Percentiles rank a stretch among this genome's conserved stretches.
Conservation (phyloP, 1,284 basidiomycete species). For the Ganoderma leucocontextum region DNA sequence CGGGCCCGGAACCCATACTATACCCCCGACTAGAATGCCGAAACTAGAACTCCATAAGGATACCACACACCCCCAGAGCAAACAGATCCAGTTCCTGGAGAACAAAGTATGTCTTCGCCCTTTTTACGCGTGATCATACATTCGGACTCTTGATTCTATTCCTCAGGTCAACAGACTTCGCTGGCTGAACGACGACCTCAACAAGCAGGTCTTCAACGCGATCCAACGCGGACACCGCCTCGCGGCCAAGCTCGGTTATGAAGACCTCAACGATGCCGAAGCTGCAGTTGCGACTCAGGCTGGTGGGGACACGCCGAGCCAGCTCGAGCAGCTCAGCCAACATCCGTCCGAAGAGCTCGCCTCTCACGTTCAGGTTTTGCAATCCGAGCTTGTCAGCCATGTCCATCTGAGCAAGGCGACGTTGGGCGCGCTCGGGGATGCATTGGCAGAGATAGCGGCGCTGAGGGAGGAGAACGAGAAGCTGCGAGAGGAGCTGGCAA, state of each 20-base stretch:
- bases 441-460: conserved; percentile 22
- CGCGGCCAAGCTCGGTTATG: conserved; percentile 35
- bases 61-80: conserved; percentile 14
- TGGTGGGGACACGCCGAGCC: conserved; percentile 11
- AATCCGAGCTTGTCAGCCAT: conserved; percentile 31
- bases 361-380: conserved; percentile 28
- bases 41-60: conserved; percentile 13
- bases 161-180: conserved; percentile 31
- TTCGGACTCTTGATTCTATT: background rate
- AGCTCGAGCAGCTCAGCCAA: conserved; percentile 28
- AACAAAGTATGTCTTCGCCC: conserved; percentile 23
- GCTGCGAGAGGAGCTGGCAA: conserved; percentile 20
- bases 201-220: conserved; percentile 33
- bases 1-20: background rate
- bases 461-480: conserved; percentile 30
- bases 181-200: conserved; percentile 33
- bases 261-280: conserved; percentile 35
- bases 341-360: conserved; percentile 31
- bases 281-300: conserved; percentile 27
- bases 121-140: background rate
- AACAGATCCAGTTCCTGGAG: conserved; percentile 28
- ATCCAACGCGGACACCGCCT: conserved; percentile 36
- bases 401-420: conserved; percentile 30
- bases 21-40: conserved; percentile 13
- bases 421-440: conserved; percentile 28